Conservation (phyloP, 1,284 basidiomycete species). For the Pseudozyma tsukubaensis region DNA sequence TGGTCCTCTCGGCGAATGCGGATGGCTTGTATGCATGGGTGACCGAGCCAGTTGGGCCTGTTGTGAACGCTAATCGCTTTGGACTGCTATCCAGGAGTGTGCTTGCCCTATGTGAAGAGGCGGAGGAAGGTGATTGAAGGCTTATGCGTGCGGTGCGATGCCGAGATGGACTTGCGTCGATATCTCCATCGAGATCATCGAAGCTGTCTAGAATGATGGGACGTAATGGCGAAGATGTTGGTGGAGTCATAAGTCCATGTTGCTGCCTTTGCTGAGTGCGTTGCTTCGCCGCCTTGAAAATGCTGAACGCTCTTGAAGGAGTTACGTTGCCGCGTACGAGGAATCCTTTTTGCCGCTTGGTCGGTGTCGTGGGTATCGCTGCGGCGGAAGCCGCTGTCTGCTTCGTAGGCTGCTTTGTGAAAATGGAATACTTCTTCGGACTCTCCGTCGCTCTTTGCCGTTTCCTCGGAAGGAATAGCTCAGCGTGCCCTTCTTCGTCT, state of each 20-base stretch:
- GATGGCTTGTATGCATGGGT: conserved; percentile 2
- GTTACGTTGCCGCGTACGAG: conserved; percentile 57
- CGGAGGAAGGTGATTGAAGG: background rate
- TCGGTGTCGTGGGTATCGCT: conserved; percentile 31
- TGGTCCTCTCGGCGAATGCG: conserved; percentile 8
- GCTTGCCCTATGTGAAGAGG: conserved; percentile 2
- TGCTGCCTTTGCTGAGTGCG: conserved; percentile 33
- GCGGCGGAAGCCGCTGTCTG: conserved; percentile 22
- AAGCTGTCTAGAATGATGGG: conserved; percentile 33
- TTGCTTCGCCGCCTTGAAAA: conserved; percentile 41
- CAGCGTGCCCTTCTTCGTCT: conserved; percentile 1
- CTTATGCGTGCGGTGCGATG: background rate
- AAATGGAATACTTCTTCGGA: conserved; percentile 20
- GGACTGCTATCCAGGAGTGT: conserved; percentile 7
- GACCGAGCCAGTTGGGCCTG: background rate
- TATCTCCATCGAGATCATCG: conserved; percentile 5
- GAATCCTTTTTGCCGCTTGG: conserved; percentile 39
- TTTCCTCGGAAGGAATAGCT: background rate
- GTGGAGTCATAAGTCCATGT: conserved; percentile 48
- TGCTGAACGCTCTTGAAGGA: conserved; percentile 50
- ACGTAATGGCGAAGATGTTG: conserved; percentile 32
- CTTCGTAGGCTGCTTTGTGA: conserved; percentile 6
- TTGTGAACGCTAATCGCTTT: background rate
- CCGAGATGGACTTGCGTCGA: conserved; percentile 17
- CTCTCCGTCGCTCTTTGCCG: background rate